Evolutionary conservation across 495 filamentous ascomycete species (phyloP).

Genomic region (Aspergillus asperescens): DNA sequence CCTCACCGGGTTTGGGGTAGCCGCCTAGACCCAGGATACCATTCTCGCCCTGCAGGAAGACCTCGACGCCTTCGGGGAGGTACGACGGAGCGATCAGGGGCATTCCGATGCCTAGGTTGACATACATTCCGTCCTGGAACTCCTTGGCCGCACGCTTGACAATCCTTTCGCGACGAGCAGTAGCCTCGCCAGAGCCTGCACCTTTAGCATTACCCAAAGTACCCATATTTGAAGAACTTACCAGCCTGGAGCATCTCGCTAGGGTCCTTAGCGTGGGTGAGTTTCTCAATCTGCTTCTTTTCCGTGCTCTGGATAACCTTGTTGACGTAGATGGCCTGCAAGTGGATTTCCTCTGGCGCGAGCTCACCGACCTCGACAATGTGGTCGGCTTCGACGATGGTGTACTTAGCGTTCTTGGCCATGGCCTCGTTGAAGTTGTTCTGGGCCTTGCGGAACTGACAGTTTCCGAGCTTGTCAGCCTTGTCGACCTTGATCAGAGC

Average conservation of each 20-base stretch:
- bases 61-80: constrained; percentile 69
- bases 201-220: constrained; percentile 24
- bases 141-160: constrained; percentile 82
- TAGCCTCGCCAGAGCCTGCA: constrained; percentile 63
- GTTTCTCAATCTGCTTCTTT: constrained; percentile 76
- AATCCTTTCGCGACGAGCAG: constrained; percentile 74
- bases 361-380: constrained; percentile 82
- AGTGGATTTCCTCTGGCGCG: constrained; percentile 65
- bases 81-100: constrained; percentile 82
- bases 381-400: constrained; percentile 84
- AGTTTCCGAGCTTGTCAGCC: constrained; percentile 85
- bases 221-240: neutral
- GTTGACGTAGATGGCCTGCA: constrained; percentile 86
- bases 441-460: constrained; percentile 77
- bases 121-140: constrained; percentile 92
- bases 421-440: constrained; percentile 89
- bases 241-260: constrained; percentile 49
- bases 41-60: constrained; percentile 85
- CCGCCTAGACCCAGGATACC: constrained; percentile 83
- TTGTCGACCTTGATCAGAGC: constrained; percentile 85
- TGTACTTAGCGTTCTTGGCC: constrained; percentile 80
- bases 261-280: constrained; percentile 64
- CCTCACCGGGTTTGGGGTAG: constrained; percentile 69
- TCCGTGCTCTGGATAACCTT: constrained; percentile 70
- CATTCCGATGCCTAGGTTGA: constrained; percentile 90